Base-by-base conservation (phyloP, 2,329 filamentous ascomycete species). In the Aspergillus versicolor region DNA sequence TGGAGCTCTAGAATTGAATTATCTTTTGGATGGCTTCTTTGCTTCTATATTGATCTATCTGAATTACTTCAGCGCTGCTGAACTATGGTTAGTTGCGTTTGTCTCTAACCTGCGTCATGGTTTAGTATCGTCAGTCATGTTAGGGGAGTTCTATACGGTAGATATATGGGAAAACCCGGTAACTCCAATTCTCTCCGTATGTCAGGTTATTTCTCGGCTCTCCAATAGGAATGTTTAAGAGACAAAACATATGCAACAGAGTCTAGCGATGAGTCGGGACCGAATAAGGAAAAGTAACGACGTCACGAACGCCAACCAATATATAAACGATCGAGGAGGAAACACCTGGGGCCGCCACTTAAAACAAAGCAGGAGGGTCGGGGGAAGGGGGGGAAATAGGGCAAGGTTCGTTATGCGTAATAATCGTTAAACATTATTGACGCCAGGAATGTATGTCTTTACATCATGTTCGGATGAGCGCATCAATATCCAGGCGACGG, bases 401-500 rank as follows among this genome's bases (percentile, higher is more conserved):
- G 30, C 52, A 46, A 51, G 27, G 52, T 24, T 58, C 54, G 44
- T 60, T 54, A 55, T 6, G 53, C 61, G 61, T 58, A 22, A 54
- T 37, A 44, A 37, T 43, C 15, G 37, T 53, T 21, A 47, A 22
- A 17, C 12, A 52, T 37, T 19, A 38, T n/a, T 30, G 5, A 13
- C 43, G 13, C 44, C 32, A 41, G 11, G 24, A 5, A 37, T 44
- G 24, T 19, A 8, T 19, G 13, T n/a, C 34, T 37, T 17, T 6
- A 13, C 21, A 15, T 67, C 57, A 74, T 42, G 57, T 67, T 46
- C 68, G 63, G 15, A 77, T 61, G 15, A 79, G 65, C 34, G 64
- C 58, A 52, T 77, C 75, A 45, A 79, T 71, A 58, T 79, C 67
- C 46, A 79, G 69, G 21, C 77, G 71, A 42, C 74, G 70, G 62